These are phyloP conservation scores for Akanthomyces muscarius DNA, from an alignment of 2,329 filamentous ascomycete genomes.

Conservation along the genomic window DNA sequence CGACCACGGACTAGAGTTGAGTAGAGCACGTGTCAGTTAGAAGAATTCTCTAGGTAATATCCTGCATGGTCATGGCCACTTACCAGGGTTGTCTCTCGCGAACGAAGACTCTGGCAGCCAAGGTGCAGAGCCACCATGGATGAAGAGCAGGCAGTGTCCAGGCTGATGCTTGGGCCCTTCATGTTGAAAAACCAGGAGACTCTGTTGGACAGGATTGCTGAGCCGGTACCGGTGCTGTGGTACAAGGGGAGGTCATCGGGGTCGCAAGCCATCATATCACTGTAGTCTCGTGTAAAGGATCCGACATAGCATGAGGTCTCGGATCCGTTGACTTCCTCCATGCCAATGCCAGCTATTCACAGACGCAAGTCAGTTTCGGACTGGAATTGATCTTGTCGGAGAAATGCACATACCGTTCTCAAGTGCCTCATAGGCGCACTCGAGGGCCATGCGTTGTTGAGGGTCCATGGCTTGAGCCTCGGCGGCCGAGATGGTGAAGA, in stretches of 20 bases:
- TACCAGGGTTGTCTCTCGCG: constrained; percentile 27
- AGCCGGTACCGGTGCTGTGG: constrained; percentile 28
- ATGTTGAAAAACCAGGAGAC: constrained; percentile 35
- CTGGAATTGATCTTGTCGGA: no score
- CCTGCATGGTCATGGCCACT: no score
- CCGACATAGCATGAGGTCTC: neutral
- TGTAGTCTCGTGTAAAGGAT: neutral
- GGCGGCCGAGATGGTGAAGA: constrained; percentile 27
- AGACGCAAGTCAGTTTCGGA: no score
- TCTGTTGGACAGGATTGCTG: constrained; percentile 30
- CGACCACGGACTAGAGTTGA: constrained; percentile 20
- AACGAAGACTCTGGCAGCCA: constrained; percentile 29
- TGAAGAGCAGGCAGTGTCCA: constrained; percentile 39
- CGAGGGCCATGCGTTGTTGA: neutral
- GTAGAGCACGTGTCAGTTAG: neutral
- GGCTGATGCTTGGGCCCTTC: constrained; percentile 32
- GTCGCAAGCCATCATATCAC: constrained; percentile 19
- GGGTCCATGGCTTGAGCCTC: constrained; percentile 30
- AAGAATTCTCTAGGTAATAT: no score
- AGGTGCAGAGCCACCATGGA: constrained; percentile 32
- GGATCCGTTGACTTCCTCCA: neutral
- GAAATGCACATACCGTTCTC: neutral
- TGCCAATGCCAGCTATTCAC: neutral
- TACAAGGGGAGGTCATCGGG: constrained; percentile 33
- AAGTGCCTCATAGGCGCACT: neutral